Evolutionary conservation across 345 rosid genomes (phyloP), one percentile per base, ranked within the genome.

Genomic region (Brassica cretica): DNA sequence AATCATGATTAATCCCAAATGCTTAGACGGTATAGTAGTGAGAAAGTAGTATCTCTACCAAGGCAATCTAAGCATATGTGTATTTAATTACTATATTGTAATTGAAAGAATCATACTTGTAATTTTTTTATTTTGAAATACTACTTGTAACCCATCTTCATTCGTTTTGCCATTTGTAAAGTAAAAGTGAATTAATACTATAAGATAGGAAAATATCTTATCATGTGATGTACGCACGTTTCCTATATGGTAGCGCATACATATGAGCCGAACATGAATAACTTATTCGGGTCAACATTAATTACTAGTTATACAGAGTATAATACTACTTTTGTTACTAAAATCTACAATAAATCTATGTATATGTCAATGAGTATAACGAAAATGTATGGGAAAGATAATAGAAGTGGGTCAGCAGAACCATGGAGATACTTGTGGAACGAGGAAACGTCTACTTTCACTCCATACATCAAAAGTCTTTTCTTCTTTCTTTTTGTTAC

Each of bases 381-480:
- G 16, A 49, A 49, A 30, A 69, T 55, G 19, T 62, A 25, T 33
- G 39, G 7, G 19, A 32, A 71, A 64, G 11, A 77, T 18, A 63
- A 77, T 6, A 64, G 30, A 71, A 53, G 71, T 77, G 80, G 75
- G 71, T 64, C 80, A 76, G 75, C 70, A 76, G 80, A 76, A 76
- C 68, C 64, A 77, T 70, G 11, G 71, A 77, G 75, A 77, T 63
- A 37, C 59, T 65, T 71, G 72, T 71, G 60, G 76, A 77, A 71
- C 81, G 81, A 71, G 76, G 81, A 77, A 77, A 71, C 72, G 76
- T 77, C 76, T 64, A 71, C 81, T 71, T 71, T 70, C 61, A 64
- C 72, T 78, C 76, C 67, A 56, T 33, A 64, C 61, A 78, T 71
- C 66, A 39, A 64, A 71, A 24, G 69, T 41, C 72, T 71, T 64